Evolutionary conservation across 2,329 filamentous ascomycete species (phyloP), one percentile per base, ranked within the genome.

Genomic region (Cucurbitaria berberidis): DNA sequence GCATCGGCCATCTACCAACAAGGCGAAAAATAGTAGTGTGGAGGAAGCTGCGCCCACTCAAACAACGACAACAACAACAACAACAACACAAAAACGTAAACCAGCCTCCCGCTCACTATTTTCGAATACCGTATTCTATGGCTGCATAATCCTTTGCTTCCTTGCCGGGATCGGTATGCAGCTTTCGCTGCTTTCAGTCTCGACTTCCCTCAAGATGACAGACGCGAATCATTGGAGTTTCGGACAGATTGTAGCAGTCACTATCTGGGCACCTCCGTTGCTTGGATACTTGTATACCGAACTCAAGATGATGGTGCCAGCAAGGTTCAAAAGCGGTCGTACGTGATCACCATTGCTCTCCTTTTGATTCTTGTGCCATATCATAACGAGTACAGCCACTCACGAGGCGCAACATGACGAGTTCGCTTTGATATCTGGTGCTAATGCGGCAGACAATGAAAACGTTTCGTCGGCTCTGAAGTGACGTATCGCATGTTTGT

Each of bases 201-300:
- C 47, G 5, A 64, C 57, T 5, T 59, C 58, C 2, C 38, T 63
- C 16, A 47, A 60, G 7, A 64, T 66, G 63, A 64, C 60, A 59
- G 38, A 64, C 51, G 39, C 49, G 10, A 45, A 10, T 15, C 11
- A 64, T 29, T 67, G 64, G 64, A 48, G 45, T 19, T 67, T 67
- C 51, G 61, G 64, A 11, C 64, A 66, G 42, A 55, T 67, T 36
- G 57, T 66, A 11, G 64, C 64, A 5, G 47, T 67, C n/a, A 63
- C 59, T 3, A 53, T 67, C 11, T 67, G 59, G 61, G 43, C 47
- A 3, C 59, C 60, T 11, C 59, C 63, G 10, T 27, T 66, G 15
- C 16, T 66, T 13, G 57, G 19, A 9, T 63, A 56, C 36, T 1
- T 60, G n/a, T 61, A 59, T 42, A 24, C 54, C 26, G 55, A 55